These are phyloP conservation scores for Eucalyptus melliodora DNA, from an alignment of 345 rosid genomes.

Conservation along the genomic window DNA sequence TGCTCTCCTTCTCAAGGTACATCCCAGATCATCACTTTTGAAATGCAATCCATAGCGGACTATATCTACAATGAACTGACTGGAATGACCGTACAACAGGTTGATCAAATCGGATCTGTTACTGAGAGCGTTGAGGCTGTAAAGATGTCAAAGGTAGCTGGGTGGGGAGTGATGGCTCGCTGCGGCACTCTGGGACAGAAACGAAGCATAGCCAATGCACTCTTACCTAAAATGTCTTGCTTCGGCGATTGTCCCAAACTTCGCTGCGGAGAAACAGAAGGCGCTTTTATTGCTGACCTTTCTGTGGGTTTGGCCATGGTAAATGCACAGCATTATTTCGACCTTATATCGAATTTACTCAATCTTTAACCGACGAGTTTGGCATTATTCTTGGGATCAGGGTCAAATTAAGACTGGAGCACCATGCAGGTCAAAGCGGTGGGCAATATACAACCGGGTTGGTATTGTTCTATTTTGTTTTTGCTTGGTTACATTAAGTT, in stretches of 20 bases:
- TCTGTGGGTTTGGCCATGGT: slow-evolving; percentile 93
- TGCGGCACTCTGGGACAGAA: slow-evolving; percentile 32
- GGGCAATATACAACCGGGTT: slow-evolving; percentile 83
- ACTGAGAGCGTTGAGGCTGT: slow-evolving; percentile 97
- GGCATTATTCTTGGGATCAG: slow-evolving; percentile 11
- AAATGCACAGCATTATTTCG: neutral
- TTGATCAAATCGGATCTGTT: slow-evolving; percentile 90
- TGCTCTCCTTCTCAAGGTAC: slow-evolving; percentile 94
- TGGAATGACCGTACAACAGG: slow-evolving; percentile 23
- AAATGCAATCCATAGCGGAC: neutral
- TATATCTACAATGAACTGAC: neutral
- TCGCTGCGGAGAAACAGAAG: slow-evolving; percentile 87
- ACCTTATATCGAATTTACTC: neutral
- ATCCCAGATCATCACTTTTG: neutral
- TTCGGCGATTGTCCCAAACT: neutral
- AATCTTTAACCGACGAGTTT: neutral
- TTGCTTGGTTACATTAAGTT: neutral
- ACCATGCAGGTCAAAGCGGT: slow-evolving; percentile 64
- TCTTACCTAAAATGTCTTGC: neutral
- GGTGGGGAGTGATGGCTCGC: slow-evolving; percentile 98
- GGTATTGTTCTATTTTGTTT: neutral
- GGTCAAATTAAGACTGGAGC: slow-evolving; percentile 98
- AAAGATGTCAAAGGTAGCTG: slow-evolving; percentile 85
- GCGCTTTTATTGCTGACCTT: slow-evolving; percentile 87
- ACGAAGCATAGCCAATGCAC: neutral